Base-by-base conservation (phyloP, 805 yeast genomes). In the Saccharomycopsis sp. region DNA sequence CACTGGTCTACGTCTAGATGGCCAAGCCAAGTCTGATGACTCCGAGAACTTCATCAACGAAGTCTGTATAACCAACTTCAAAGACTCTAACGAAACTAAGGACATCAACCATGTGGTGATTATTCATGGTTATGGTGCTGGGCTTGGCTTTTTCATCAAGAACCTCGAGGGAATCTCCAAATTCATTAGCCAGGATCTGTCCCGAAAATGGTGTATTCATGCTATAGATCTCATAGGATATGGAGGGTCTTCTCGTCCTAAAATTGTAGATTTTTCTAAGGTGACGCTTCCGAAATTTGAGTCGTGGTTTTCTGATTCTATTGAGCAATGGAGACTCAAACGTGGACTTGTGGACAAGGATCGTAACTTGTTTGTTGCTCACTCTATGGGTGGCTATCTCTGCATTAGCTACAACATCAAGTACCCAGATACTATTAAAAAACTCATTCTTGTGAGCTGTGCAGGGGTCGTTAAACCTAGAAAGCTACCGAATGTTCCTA, bases 111-210 rank as follows among this genome's bases (percentile, higher is more conserved):
- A 87, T 70, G 70, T 91, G 23, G 89, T 94, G 0, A 73, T 93
- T 55, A 76, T 93, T 12, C 99, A 93, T 71, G 99, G 99, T 0
- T 93, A 93, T 68, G 98, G 97, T 2, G 97, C 98, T 0, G 94
- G 96, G 0, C 73, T 91, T 25, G 98, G 97, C 0, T 85, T 91
- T 64, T 94, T 86, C 66, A 73, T 86, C 56, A 85, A 85, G 65
- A 93, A 91, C 70, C 79, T 88, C 59, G 87, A 86, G 61, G 74
- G 73, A 2, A 69, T 85, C 29, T 69, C 79, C 1, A 50, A 58
- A 12, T 64, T 70, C 35, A 20, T 57, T 3, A 54, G 53, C 47
- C 41, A 41, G 14, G 35, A 22, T 20, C 41, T 7, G 3, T 56
- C 41, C n/a, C 25, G 66, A 15, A 64, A 70, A 23, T 87, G 94